phyloP scores from a whole-genome alignment of 345 rosid genomes.

The Eucalyptus urophylla region DNA sequence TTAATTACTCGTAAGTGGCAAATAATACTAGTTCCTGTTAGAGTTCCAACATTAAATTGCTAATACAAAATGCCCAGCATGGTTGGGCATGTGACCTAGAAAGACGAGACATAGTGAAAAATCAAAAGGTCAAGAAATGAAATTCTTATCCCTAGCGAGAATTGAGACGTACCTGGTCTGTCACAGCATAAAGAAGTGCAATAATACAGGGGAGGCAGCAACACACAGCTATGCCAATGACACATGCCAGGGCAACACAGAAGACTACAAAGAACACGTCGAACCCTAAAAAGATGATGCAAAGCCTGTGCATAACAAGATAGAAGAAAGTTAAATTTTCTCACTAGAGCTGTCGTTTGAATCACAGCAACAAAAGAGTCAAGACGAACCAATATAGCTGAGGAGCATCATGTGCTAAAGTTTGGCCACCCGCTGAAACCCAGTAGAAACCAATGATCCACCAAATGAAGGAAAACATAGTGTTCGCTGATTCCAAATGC shows the following conservation, averaged over 20 bases:
- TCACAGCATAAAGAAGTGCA: conserved; percentile 86
- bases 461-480: conserved; percentile 98
- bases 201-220: conserved; percentile 98
- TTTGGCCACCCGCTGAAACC: conserved; percentile 91
- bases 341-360: neutral
- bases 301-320: conserved; percentile 44
- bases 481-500: conserved; percentile 93
- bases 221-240: conserved; percentile 95
- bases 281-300: conserved; percentile 85
- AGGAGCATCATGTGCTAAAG: conserved; percentile 53
- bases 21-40: neutral
- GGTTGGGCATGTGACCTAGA: neutral
- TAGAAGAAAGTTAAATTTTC: neutral
- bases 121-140: neutral
- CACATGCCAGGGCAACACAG: conserved; percentile 92
- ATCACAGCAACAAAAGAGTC: neutral
- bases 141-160: neutral
- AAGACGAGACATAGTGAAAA: neutral
- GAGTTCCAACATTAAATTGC: neutral
- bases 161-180: conserved; percentile 69
- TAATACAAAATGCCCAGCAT: neutral
- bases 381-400: conserved; percentile 80
- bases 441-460: conserved; percentile 99
- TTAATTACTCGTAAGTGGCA: neutral
- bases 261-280: conserved; percentile 96